Percentiles rank a stretch among this genome's conserved stretches.
phyloP scores from a whole-genome alignment of 371 early-diverging fungal species.

The Conidiobolus incongruus region DNA sequence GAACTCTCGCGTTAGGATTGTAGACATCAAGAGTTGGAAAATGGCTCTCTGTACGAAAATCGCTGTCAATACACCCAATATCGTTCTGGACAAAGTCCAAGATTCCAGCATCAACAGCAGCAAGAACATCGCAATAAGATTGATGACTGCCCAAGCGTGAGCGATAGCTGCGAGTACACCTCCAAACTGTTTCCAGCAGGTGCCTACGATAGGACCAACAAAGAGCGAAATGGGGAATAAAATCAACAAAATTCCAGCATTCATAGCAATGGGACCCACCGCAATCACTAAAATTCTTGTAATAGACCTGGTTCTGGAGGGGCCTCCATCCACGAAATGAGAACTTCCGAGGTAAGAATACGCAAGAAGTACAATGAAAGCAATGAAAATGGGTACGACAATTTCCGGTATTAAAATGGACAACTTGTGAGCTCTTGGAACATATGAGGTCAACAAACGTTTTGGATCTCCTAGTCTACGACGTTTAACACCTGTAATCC shows the following conservation, averaged over 20 bases:
- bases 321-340: too few species aligned
- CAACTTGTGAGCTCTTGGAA: conserved; percentile 35
- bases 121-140: conserved; percentile 30
- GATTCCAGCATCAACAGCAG: conserved; percentile 40
- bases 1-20: conserved; percentile 59
- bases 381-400: too few species aligned
- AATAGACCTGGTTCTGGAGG: not conserved
- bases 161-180: conserved; percentile 41
- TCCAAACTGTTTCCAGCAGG: conserved; percentile 44
- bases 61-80: conserved; percentile 30
- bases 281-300: conserved; percentile 20
- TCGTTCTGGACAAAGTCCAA: conserved; percentile 28
- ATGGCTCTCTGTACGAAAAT: conserved; percentile 37
- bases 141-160: conserved; percentile 37
- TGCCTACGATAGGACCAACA: conserved; percentile 30
- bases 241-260: conserved; percentile 36
- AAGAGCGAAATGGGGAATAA: conserved; percentile 45
- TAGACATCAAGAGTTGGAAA: conserved; percentile 34
- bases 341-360: too few species aligned
- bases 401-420: conserved; percentile 50
- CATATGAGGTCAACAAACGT: conserved; percentile 22
- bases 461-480: conserved; percentile 31
- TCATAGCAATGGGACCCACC: conserved; percentile 44
- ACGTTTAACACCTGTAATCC: conserved; percentile 65
- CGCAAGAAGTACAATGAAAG: too few species aligned